A percentile compares a stretch with the other conserved stretches of the same genome.
phyloP scores from a whole-genome alignment of 371 early-diverging fungal species.

The Mucor ambiguus region DNA sequence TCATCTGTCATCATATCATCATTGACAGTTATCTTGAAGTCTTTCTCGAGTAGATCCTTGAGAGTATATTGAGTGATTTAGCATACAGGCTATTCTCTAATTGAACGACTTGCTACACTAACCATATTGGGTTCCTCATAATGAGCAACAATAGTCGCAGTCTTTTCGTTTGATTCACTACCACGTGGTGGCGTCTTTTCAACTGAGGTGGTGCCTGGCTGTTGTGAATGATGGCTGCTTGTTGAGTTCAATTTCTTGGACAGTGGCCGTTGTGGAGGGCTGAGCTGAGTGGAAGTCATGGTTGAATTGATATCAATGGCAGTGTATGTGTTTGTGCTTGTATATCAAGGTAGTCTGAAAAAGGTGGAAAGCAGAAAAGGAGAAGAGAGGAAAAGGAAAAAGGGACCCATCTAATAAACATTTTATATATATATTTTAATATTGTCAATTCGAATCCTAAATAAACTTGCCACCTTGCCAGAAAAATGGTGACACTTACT shows the following conservation, averaged over 20 bases:
- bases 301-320: background rate
- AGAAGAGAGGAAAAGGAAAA: background rate
- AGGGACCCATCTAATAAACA: background rate
- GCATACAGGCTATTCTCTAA: background rate
- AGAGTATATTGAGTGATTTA: background rate
- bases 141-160: background rate
- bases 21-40: background rate
- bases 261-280: background rate
- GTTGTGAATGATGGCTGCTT: background rate
- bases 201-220: background rate
- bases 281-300: background rate
- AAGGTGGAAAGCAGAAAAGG: background rate
- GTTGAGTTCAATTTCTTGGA: background rate
- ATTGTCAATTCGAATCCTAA: constrained; percentile 3
- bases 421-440: background rate
- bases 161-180: background rate
- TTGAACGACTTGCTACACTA: background rate
- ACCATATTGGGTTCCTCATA: background rate
- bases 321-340: background rate
- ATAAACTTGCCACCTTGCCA: background rate
- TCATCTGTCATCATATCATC: constrained; percentile 28
- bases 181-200: constrained; percentile 1
- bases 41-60: background rate
- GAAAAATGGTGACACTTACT: background rate
- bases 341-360: background rate